Conservation (phyloP, 208 protist genomes). For the Leishmania tarentolae region DNA sequence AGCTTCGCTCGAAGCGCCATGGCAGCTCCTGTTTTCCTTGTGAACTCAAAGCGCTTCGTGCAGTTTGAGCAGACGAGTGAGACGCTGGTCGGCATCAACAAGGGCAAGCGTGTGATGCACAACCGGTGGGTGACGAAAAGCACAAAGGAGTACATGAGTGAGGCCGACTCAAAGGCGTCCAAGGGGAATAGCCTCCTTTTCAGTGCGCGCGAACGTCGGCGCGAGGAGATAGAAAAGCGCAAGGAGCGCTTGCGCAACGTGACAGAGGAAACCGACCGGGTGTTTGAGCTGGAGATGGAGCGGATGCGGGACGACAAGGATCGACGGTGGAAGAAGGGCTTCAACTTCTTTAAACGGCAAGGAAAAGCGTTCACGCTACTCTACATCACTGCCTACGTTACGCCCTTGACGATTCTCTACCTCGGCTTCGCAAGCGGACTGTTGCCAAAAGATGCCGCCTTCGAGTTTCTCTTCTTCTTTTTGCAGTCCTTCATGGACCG, state of each 20-base stretch:
- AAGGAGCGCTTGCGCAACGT: slow-evolving; percentile 35
- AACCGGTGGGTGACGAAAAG: slow-evolving; percentile 83
- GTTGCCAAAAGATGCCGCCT: slow-evolving; percentile 73
- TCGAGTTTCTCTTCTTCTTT: slow-evolving; percentile 77
- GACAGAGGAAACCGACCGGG: slow-evolving; percentile 49
- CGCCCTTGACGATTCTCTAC: slow-evolving; percentile 64
- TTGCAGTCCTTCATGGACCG: slow-evolving; percentile 57
- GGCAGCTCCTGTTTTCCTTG: neutral
- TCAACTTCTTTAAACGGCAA: slow-evolving; percentile 84
- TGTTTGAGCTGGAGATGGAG: slow-evolving; percentile 77
- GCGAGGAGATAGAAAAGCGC: slow-evolving; percentile 15
- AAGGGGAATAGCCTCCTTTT: slow-evolving; percentile 26
- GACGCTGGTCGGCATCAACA: slow-evolving; percentile 76
- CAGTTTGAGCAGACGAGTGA: slow-evolving; percentile 81
- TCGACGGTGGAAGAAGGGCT: slow-evolving; percentile 56
- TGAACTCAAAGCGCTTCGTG: slow-evolving; percentile 36
- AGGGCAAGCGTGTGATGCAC: slow-evolving; percentile 33
- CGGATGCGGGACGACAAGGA: slow-evolving; percentile 66
- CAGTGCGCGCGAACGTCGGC: slow-evolving; percentile 35
- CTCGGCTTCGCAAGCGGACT: slow-evolving; percentile 64
- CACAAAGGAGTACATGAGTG: slow-evolving; percentile 88
- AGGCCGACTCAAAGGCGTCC: slow-evolving; percentile 50
- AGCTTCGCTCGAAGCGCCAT: neutral
- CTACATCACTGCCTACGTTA: slow-evolving; percentile 65
- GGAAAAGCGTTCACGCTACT: slow-evolving; percentile 70